Base-by-base conservation (phyloP, 345 rosid species). In the Heritiera littoralis region DNA sequence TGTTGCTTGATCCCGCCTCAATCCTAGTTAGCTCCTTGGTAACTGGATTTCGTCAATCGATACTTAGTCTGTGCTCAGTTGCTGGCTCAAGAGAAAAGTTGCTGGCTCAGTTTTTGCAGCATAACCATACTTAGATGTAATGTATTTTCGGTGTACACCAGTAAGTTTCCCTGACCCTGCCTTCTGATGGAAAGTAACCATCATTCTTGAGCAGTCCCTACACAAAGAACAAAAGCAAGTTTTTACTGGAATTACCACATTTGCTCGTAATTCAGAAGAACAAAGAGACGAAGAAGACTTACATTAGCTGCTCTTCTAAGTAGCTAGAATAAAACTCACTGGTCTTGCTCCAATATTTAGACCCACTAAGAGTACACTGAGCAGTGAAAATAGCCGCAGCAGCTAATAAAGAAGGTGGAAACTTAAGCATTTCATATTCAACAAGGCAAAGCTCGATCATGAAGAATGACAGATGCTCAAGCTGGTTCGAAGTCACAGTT, bases 181-280 rank as follows among this genome's bases (percentile, higher is more conserved):
- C 85, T 88, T 89, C 85, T 86, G 87, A 86, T 96, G 98, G 75
- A 88, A 90, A 45, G 69, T 80, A 64, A 90, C 97, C 91, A 96
- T 96, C 86, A 89, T 75, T 79, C 86, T 89, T 58, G 97, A 89
- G 81, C 99, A 96, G 79, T 92, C 97, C 80, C 99, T 96, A 68
- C 52, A 56, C 48, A 72, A 20, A 55, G 38, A n/a, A 54, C 40
- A 60, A n/a, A 17, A 45, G n/a, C 65, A 54, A 52, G 58, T 38
- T 14, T 35, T 73, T 5, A 3, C 18, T 14, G 14, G 43, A 20
- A 43, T 40, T 7, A 40, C 30, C 17, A 49, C 14, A 30, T 63
- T 38, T 9, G 1, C 32, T 23, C 28, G 54, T 45, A 46, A 43
- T 55, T 38, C 43, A 58, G 30, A 48, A 18, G 46, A 30, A 20